Base-by-base conservation (phyloP, 2,329 filamentous ascomycete species). In the Lasiodiplodia sp. region DNA sequence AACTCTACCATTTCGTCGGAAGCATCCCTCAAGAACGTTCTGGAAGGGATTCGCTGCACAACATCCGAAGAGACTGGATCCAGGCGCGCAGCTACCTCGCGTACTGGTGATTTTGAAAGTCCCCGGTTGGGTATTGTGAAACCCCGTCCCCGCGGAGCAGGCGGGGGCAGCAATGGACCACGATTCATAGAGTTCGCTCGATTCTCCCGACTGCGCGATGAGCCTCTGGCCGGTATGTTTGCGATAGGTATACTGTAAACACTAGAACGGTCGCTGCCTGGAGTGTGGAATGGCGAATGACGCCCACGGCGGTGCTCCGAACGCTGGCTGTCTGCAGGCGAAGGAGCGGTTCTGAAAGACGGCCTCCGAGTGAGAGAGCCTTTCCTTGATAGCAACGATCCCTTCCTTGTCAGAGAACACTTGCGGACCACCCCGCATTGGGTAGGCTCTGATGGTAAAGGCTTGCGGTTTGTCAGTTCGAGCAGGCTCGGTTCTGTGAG, bases 1-100 rank as follows among this genome's bases (percentile, higher is more conserved):
- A 81, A 82, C 31, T 86, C 84, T 21, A 87, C 72, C 31, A 87
- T 78, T 58, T 86, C 84, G 47, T 79, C 78, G 2, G 84, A 84
- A 44, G 80, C 78, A 21, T 79, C 78, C 55, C 84, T 81, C 65
- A 85, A 77, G 70, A 84, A 85, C 47, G 85, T 87, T 69, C 79
- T 80, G 3, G 83, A 84, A 28, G 83, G 82, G 67, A 82, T 74
- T 63, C 80, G 78, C 64, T 83, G 78, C 51, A 79, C 74, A 44
- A 78, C 76, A 68, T 83, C 80, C 57, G 83, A 81, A 14, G 79
- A 78, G 38, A 82, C 76, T 56, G 83, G 77, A 71, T 84, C 80
- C 47, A 81, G 75, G 58, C 77, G 75, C 5, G 76, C 75, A 44
- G 80, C 77, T 40, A 80, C 75, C 56, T 82, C 78, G 66, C 83